These are phyloP conservation scores for Bauhinia variegata DNA, from an alignment of 306 rosid species.

Conservation along the genomic window DNA sequence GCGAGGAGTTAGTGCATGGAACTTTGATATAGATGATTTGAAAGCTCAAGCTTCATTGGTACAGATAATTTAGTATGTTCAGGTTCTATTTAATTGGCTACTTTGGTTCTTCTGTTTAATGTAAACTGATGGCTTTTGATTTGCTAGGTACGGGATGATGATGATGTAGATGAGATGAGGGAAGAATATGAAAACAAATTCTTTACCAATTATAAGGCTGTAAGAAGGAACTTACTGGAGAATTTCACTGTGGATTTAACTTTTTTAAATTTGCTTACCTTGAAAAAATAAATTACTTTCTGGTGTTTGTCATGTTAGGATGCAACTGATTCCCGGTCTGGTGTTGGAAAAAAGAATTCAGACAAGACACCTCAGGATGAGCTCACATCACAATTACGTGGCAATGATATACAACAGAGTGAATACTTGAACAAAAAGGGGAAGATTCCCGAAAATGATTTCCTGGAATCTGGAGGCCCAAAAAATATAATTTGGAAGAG, in stretches of 20 bases:
- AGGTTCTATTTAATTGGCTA: slow-evolving; percentile 14
- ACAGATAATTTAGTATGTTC: slow-evolving; percentile 31
- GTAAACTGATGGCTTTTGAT: slow-evolving; percentile 28
- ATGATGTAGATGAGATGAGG: slow-evolving; percentile 66
- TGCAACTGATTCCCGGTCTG: slow-evolving; percentile 52
- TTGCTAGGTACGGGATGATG: slow-evolving; percentile 69
- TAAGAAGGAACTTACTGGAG: not conserved
- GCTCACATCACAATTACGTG: slow-evolving; percentile 45
- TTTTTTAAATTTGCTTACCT: no score
- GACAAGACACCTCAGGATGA: slow-evolving; percentile 52
- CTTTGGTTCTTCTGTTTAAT: slow-evolving; percentile 26
- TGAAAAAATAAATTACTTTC: no score
- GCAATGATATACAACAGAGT: slow-evolving; percentile 46
- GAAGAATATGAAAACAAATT: slow-evolving; percentile 68
- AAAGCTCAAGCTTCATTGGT: slow-evolving; percentile 98
- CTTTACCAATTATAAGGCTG: slow-evolving; percentile 43
- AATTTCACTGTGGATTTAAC: not conserved
- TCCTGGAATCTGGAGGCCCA: slow-evolving; percentile 48
- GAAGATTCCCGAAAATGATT: slow-evolving; percentile 51
- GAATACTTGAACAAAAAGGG: slow-evolving; percentile 51
- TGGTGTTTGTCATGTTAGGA: slow-evolving; percentile 49
- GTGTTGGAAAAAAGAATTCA: slow-evolving; percentile 52
- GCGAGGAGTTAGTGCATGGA: slow-evolving; percentile 99
- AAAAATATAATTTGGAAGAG: slow-evolving; percentile 53
- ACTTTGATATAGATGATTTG: slow-evolving; percentile 90